Evolutionary conservation across 1,139 yeast species (phyloP).

Genomic region (Kodamaea derodonti): DNA sequence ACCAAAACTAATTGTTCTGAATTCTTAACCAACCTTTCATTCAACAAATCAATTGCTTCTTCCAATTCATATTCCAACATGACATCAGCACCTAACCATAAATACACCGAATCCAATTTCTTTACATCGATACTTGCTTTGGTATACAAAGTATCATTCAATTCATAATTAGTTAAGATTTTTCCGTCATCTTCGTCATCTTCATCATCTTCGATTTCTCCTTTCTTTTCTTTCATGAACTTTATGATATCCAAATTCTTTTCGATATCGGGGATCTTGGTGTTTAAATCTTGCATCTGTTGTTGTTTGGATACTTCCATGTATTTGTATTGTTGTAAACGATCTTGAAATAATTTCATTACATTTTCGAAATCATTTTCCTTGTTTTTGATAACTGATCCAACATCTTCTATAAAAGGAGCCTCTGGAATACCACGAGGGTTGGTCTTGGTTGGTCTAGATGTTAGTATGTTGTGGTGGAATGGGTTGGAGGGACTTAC

Average conservation of each 20-base stretch:
- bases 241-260: conserved; percentile 74
- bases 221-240: conserved; percentile 50
- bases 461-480: background rate
- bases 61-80: conserved; percentile 92
- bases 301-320: conserved; percentile 80
- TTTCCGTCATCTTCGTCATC: conserved; percentile 29
- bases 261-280: conserved; percentile 85
- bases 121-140: conserved; percentile 65
- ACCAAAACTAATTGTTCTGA: conserved; percentile 55
- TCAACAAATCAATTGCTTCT: conserved; percentile 75
- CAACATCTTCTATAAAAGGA: conserved; percentile 86
- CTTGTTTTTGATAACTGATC: conserved; percentile 60
- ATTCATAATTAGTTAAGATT: conserved; percentile 74
- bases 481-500: conserved; percentile 9
- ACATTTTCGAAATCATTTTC: conserved; percentile 67
- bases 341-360: conserved; percentile 71
- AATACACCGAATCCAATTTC: conserved; percentile 52
- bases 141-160: conserved; percentile 88
- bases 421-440: conserved; percentile 97
- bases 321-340: conserved; percentile 76
- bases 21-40: conserved; percentile 61
- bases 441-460: conserved; percentile 56
- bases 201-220: conserved; percentile 20
- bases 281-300: conserved; percentile 62
- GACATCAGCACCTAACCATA: conserved; percentile 97